phyloP scores from a whole-genome alignment of 345 rosid genomes.

The Raphanus sativus region DNA sequence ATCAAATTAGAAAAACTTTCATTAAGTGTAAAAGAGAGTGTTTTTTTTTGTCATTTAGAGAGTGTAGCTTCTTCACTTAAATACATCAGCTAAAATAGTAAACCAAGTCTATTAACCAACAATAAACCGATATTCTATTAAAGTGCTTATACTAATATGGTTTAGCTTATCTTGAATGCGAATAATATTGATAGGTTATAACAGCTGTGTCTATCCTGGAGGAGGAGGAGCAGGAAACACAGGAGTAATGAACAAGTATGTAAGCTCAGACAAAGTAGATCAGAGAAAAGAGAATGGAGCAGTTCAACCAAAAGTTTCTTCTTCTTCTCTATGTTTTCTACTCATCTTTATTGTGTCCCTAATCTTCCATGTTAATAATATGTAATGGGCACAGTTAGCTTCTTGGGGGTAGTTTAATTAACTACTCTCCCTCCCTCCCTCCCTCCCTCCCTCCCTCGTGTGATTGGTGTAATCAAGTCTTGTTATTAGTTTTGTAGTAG shows the following conservation, averaged over 20 bases:
- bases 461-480: not conserved
- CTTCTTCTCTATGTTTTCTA: slow-evolving; percentile 19
- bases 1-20: no score
- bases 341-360: slow-evolving; percentile 13
- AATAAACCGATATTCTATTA: not conserved
- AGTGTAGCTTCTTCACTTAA: no score
- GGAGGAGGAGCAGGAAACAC: slow-evolving; percentile 37
- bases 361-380: slow-evolving; percentile 21
- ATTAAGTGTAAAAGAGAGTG: no score
- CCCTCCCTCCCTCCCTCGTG: not conserved
- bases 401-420: slow-evolving; percentile 6
- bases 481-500: slow-evolving; percentile 6
- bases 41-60: no score
- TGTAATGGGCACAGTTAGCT: slow-evolving; percentile 14
- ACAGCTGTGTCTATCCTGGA: slow-evolving; percentile 58
- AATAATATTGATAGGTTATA: slow-evolving; percentile 54
- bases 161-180: not conserved
- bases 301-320: not conserved
- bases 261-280: slow-evolving; percentile 31
- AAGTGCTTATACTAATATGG: not conserved
- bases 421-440: not conserved
- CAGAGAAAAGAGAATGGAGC: slow-evolving; percentile 26
- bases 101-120: no score
- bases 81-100: no score
- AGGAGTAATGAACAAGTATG: slow-evolving; percentile 37